Evolutionary conservation across 768 basidiomycete genomes (phyloP).

Genomic region (Naganishia randhawae): DNA sequence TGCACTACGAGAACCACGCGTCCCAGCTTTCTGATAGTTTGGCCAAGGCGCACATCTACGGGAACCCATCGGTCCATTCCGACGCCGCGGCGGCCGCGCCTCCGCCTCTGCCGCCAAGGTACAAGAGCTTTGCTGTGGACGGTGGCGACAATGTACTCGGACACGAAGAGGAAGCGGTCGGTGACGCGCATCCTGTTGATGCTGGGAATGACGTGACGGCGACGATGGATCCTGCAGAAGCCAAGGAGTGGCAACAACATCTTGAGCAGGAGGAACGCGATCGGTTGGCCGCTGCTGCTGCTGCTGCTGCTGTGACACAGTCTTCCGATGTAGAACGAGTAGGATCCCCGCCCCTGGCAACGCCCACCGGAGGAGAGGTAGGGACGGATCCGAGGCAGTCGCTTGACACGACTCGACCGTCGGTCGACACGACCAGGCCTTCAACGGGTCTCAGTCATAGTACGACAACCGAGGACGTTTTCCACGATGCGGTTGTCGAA

Average conservation of each 20-base stretch:
- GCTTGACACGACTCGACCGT: background rate
- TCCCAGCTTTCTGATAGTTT: conserved; percentile 1
- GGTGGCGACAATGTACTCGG: background rate
- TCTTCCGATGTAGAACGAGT: background rate
- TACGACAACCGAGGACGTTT: background rate
- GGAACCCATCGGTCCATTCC: background rate
- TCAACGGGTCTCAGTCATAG: background rate
- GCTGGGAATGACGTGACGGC: background rate
- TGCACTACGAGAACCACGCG: conserved; percentile 24
- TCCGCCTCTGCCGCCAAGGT: conserved; percentile 20
- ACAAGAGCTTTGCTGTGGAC: background rate
- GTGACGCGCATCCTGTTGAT: background rate
- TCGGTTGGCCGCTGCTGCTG: background rate
- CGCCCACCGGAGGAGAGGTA: too few species aligned
- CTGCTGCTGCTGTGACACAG: background rate
- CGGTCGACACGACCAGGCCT: background rate
- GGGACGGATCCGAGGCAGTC: background rate
- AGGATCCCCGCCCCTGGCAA: background rate
- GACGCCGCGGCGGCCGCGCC: background rate
- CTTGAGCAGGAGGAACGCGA: conserved; percentile 16
- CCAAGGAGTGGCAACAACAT: conserved; percentile 6
- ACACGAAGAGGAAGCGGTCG: background rate
- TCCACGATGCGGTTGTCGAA: conserved; percentile 11
- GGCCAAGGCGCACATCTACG: conserved; percentile 3
- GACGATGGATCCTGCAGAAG: conserved; percentile 8